These are phyloP conservation scores for Aeminium ludgeri DNA, from an alignment of 495 filamentous ascomycete genomes.

Conservation along the genomic window DNA sequence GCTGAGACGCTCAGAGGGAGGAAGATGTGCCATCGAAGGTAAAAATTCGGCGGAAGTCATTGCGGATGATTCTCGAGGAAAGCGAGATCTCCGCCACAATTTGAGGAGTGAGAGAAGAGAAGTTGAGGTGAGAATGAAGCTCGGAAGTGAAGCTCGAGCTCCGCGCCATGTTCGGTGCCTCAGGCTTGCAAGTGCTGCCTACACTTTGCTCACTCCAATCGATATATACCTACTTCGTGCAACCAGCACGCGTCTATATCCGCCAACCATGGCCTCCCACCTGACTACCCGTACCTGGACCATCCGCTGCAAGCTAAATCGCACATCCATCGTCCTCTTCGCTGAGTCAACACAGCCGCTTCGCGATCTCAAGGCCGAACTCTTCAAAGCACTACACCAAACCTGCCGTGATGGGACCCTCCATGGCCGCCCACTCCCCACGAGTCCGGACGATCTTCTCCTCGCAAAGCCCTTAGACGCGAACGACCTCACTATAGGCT, in stretches of 20 bases:
- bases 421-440: slow-evolving; percentile 33
- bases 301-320: slow-evolving; percentile 63
- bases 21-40: no score
- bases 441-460: slow-evolving; percentile 32
- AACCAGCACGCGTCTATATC: no score
- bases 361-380: slow-evolving; percentile 39
- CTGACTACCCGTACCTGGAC: slow-evolving; percentile 36
- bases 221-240: background rate
- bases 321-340: slow-evolving; percentile 59
- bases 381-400: slow-evolving; percentile 38
- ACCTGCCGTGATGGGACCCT: slow-evolving; percentile 31
- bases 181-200: no score
- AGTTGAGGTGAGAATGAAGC: slow-evolving; percentile 19
- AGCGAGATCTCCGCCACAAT: no score
- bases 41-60: no score
- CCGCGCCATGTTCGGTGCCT: no score
- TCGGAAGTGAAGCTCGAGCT: background rate
- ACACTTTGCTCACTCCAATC: no score
- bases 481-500: slow-evolving; percentile 41
- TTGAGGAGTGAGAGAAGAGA: no score
- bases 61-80: no score
- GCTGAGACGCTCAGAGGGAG: slow-evolving; percentile 35
- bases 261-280: slow-evolving; percentile 1
- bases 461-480: slow-evolving; percentile 38
- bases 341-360: slow-evolving; percentile 45